phyloP scores from a whole-genome alignment of 2,329 filamentous ascomycete species.

The Penicillium hordei region DNA sequence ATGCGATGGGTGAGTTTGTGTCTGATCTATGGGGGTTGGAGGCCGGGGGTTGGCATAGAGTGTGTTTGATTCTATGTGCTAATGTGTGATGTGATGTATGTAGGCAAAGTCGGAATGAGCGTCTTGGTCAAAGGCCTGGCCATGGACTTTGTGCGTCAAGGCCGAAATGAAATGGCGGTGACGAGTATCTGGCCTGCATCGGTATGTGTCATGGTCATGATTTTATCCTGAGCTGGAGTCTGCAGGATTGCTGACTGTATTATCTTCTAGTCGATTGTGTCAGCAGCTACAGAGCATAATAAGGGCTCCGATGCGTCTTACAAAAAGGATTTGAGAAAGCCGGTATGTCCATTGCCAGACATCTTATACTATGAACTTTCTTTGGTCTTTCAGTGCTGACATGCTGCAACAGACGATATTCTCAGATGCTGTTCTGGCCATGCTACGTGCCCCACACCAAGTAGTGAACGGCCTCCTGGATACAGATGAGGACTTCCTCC shows the following conservation, averaged over 20 bases:
- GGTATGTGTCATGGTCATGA: slow-evolving; percentile 47
- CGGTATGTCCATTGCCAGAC: slow-evolving; percentile 38
- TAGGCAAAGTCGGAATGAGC: slow-evolving; percentile 76
- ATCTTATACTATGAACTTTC: not conserved
- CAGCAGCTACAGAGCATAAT: slow-evolving; percentile 66
- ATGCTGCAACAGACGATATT: slow-evolving; percentile 58
- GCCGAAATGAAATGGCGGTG: slow-evolving; percentile 67
- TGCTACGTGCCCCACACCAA: slow-evolving; percentile 60
- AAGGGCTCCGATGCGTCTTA: slow-evolving; percentile 48
- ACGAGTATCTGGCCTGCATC: slow-evolving; percentile 80
- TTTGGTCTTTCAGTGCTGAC: slow-evolving; percentile 3
- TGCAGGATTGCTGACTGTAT: slow-evolving; percentile 2
- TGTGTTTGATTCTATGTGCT: not conserved
- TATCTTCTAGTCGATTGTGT: slow-evolving; percentile 63
- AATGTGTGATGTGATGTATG: not conserved
- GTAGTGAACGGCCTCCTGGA: slow-evolving; percentile 70
- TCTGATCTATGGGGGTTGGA: not conserved
- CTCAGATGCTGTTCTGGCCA: slow-evolving; percentile 73
- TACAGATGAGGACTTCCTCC: slow-evolving; percentile 79
- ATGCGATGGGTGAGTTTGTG: slow-evolving; percentile 59
- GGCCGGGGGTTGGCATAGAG: not conserved
- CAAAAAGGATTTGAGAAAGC: slow-evolving; percentile 62
- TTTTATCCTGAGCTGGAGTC: not conserved
- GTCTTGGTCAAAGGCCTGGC: slow-evolving; percentile 77
- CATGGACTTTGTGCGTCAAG: slow-evolving; percentile 74